Conservation (phyloP, 768 basidiomycete species). For the Tremella yokohamensis region DNA sequence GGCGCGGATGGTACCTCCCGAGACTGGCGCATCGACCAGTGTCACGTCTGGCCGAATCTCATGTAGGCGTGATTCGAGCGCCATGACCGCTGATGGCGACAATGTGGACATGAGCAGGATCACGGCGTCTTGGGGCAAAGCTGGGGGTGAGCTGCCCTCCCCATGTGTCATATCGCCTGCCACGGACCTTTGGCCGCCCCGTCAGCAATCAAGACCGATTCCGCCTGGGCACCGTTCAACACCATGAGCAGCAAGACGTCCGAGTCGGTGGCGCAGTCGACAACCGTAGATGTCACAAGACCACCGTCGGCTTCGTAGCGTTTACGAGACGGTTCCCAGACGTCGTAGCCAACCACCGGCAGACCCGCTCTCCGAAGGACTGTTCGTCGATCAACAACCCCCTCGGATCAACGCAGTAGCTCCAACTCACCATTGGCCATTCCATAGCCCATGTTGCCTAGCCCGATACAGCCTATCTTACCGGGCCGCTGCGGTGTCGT, state of each 20-base stretch:
- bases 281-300: not conserved
- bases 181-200: not conserved
- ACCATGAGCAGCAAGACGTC: slow-evolving; percentile 12
- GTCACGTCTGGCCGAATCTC: slow-evolving; percentile 9
- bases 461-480: slow-evolving; percentile 6
- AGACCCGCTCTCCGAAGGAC: slow-evolving; percentile 4
- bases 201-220: slow-evolving; percentile 4
- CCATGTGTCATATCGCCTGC: not conserved
- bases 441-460: slow-evolving; percentile 8
- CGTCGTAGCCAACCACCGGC: slow-evolving; percentile 8
- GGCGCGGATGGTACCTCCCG: slow-evolving; percentile 14
- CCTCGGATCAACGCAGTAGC: no score
- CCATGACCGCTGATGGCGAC: slow-evolving; percentile 3
- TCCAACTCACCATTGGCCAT: slow-evolving; percentile 13
- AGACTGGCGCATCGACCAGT: slow-evolving; percentile 15
- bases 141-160: slow-evolving; percentile 4
- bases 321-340: slow-evolving; percentile 4
- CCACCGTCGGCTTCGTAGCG: slow-evolving; percentile 6
- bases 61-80: not conserved
- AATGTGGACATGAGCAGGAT: slow-evolving; percentile 17
- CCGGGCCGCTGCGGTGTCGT: not conserved
- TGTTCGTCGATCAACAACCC: not conserved
- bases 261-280: not conserved
- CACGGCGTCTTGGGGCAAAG: slow-evolving; percentile 3
- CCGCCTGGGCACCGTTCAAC: slow-evolving; percentile 5